Percentiles rank a stretch among this genome's conserved stretches.
Conservation (phyloP, 2,329 filamentous ascomycete genomes). For the Trichoderma harzianum region DNA sequence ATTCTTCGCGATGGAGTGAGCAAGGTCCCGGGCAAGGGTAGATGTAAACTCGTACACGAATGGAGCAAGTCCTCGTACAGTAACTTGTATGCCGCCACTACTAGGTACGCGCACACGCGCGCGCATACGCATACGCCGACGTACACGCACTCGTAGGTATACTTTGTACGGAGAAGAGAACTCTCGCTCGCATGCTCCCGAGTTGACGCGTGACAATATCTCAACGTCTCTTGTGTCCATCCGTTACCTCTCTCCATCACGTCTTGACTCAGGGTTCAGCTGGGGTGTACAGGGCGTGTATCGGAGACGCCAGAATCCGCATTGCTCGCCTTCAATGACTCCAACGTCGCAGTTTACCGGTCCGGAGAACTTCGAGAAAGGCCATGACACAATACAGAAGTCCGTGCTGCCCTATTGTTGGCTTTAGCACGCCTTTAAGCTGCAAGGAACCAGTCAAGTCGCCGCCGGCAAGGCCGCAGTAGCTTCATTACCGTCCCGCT, state of each 20-base stretch:
- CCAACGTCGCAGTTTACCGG: background rate
- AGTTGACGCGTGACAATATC: background rate
- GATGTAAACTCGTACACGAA: background rate
- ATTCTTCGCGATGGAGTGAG: background rate
- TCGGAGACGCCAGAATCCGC: background rate
- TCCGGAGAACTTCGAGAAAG: background rate
- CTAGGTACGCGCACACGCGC: background rate
- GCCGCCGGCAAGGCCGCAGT: slow-evolving; percentile 22
- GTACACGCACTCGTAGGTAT: background rate
- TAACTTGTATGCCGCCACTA: background rate
- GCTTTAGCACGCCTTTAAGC: slow-evolving; percentile 27
- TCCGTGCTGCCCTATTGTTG: slow-evolving; percentile 7
- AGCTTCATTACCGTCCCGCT: slow-evolving; percentile 17
- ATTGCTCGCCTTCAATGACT: background rate
- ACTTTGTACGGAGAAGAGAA: background rate
- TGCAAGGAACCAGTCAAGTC: slow-evolving; percentile 34
- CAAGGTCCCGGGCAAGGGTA: background rate
- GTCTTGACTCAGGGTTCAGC: background rate
- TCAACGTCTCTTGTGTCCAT: background rate
- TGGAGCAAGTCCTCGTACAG: background rate
- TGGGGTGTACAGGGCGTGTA: background rate
- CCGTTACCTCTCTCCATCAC: background rate
- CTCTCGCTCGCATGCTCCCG: background rate
- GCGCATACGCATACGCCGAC: background rate
- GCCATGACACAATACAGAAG: slow-evolving; percentile 8